phyloP scores from a whole-genome alignment of 768 basidiomycete species.

The Kwoniella heveanensis region DNA sequence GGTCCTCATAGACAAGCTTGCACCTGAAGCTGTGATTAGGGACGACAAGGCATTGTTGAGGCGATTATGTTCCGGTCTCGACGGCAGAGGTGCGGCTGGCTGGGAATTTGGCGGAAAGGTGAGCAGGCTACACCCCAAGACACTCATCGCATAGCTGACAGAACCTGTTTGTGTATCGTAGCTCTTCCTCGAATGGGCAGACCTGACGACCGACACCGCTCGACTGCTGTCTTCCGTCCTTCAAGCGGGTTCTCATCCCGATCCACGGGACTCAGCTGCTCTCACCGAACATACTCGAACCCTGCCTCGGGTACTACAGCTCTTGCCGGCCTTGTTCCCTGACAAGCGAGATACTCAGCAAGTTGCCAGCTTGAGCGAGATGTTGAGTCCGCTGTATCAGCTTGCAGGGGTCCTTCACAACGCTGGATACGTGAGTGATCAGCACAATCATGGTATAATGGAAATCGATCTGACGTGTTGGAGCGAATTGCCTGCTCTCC shows the following conservation, averaged over 20 bases:
- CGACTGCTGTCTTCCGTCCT: conserved; percentile 18
- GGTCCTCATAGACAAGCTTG: conserved; percentile 80
- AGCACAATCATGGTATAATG: background rate
- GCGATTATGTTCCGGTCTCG: conserved; percentile 70
- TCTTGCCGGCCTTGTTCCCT: conserved; percentile 46
- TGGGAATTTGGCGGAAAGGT: conserved; percentile 89
- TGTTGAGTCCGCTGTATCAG: conserved; percentile 45
- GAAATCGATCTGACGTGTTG: background rate
- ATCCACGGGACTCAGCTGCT: conserved; percentile 19
- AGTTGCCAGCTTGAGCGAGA: conserved; percentile 41
- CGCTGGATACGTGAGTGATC: conserved; percentile 35
- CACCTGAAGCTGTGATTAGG: conserved; percentile 80
- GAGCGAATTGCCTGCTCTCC: background rate
- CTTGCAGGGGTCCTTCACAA: conserved; percentile 29
- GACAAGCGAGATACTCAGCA: conserved; percentile 41
- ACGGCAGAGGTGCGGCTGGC: conserved; percentile 64
- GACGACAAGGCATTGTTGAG: conserved; percentile 67
- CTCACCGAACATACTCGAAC: conserved; percentile 21
- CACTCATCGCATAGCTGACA: too few species aligned
- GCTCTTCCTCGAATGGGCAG: conserved; percentile 15
- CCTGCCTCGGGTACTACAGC: conserved; percentile 35
- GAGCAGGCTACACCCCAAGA: too few species aligned
- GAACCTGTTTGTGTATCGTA: background rate
- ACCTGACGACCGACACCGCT: background rate
- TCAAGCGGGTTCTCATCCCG: conserved; percentile 12